Percentiles rank a stretch among this genome's conserved stretches.
Conservation (phyloP, 2,329 filamentous ascomycete genomes). For the Trichoderma sp. region DNA sequence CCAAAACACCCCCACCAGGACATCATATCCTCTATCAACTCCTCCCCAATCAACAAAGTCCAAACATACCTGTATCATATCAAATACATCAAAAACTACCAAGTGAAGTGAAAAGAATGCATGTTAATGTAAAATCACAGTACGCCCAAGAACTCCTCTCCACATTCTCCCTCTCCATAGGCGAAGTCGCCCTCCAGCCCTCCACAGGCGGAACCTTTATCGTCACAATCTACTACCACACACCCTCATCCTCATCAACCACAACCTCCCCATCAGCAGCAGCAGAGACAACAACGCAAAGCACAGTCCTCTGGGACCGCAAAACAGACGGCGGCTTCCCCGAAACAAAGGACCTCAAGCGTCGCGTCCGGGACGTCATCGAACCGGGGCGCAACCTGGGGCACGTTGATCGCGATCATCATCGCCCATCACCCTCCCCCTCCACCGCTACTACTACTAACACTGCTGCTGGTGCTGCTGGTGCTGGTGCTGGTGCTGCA, state of each 20-base stretch:
- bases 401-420: slow-evolving; percentile 68
- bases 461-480: not conserved
- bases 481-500: too few species aligned
- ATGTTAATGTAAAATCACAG: slow-evolving; percentile 47
- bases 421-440: not conserved
- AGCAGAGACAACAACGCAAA: slow-evolving; percentile 27
- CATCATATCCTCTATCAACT: too few species aligned
- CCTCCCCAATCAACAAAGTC: too few species aligned
- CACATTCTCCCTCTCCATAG: slow-evolving; percentile 81
- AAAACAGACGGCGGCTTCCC: slow-evolving; percentile 88
- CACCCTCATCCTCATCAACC: slow-evolving; percentile 39
- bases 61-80: too few species aligned
- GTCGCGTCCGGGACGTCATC: slow-evolving; percentile 78
- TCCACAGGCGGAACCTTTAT: slow-evolving; percentile 81
- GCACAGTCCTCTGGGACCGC: slow-evolving; percentile 79
- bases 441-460: slow-evolving; percentile 17
- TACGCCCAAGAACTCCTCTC: slow-evolving; percentile 94
- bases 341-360: slow-evolving; percentile 89
- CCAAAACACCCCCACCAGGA: too few species aligned
- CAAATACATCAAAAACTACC: not conserved
- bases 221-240: slow-evolving; percentile 60
- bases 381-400: slow-evolving; percentile 78
- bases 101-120: too few species aligned
- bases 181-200: slow-evolving; percentile 86
- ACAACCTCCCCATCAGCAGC: not conserved